phyloP scores from a whole-genome alignment of 208 protist genomes.

The Novymonas esmeraldas region DNA sequence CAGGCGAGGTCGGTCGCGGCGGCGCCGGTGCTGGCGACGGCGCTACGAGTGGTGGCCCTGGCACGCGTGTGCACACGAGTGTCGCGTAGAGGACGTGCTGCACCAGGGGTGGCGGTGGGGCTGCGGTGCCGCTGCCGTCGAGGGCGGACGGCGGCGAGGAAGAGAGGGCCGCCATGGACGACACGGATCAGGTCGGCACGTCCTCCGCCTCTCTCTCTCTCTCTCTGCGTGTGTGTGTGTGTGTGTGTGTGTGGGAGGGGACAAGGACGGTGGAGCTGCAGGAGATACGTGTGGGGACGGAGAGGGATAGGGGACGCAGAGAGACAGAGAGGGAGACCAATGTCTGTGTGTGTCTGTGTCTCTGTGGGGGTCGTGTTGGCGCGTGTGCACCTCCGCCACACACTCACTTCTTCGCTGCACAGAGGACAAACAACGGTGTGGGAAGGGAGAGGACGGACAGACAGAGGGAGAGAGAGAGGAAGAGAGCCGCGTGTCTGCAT shows the following conservation, averaged over 20 bases:
- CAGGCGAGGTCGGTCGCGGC: background rate
- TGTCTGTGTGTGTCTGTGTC: background rate
- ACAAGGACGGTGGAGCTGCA: background rate
- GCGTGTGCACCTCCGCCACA: background rate
- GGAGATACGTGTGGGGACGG: background rate
- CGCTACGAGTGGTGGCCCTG: slow-evolving; percentile 19
- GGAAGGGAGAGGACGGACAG: background rate
- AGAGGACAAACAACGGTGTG: too few species aligned
- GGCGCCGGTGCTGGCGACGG: too few species aligned
- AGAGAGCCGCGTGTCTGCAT: background rate
- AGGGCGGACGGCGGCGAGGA: too few species aligned
- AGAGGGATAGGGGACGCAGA: background rate
- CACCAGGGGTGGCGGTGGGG: background rate
- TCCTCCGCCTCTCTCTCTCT: too few species aligned
- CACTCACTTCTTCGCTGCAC: too few species aligned
- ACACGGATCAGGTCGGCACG: too few species aligned
- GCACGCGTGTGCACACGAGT: slow-evolving; percentile 19
- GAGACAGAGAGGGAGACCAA: background rate
- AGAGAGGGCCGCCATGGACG: too few species aligned
- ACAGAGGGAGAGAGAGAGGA: background rate
- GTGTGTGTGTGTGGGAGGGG: background rate
- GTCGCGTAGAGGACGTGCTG: slow-evolving; percentile 13
- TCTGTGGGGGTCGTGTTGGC: too few species aligned
- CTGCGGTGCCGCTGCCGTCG: background rate
- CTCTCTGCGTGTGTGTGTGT: too few species aligned